phyloP scores from a whole-genome alignment of 306 rosid genomes.

The apple (Malus domestica) region ASM211411v1 NC_041804.1:23867501-23868000 shows the following conservation, averaged over 20 bases:
- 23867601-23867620: conserved; percentile 10
- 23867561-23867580: background rate
- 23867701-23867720: conserved; percentile 91
- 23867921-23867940: conserved; percentile 82
- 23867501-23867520: conserved; percentile 65
- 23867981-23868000: conserved; percentile 99
- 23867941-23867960: conserved; percentile 80
- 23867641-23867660: conserved; percentile 61
- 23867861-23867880: background rate
- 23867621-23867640: conserved; percentile 13
- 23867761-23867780: conserved; percentile 81
- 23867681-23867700: conserved; percentile 84
- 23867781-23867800: conserved; percentile 91
- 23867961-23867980: conserved; percentile 87
- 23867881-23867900: conserved; percentile 6
- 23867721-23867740: conserved; percentile 68
- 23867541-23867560: conserved; percentile 39
- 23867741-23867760: conserved; percentile 73
- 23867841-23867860: background rate
- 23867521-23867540: conserved; percentile 75
- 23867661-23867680: conserved; percentile 79
- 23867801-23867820: conserved; percentile 28
- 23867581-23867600: background rate
- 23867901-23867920: conserved; percentile 69
- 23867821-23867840: background rate